Evolutionary conservation across 768 basidiomycete genomes (phyloP), one percentile per base, ranked within the genome.

Genomic region (Macrolepiota albuminosa): DNA sequence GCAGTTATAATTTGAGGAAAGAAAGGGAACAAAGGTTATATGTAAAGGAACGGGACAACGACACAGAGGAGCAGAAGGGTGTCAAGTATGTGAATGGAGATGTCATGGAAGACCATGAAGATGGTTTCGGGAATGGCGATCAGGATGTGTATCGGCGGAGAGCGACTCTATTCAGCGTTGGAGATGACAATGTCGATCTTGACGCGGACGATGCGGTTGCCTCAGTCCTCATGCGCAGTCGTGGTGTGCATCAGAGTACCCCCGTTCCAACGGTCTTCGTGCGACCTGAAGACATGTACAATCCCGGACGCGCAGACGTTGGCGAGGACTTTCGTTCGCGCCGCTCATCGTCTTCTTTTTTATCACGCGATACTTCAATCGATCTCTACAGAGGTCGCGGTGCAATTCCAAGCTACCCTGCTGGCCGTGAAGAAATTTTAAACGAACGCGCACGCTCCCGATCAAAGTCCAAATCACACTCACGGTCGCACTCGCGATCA

Each of bases 241-340:
- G 57, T 40, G 57, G 58, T 33, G 61, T 52, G 34, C 57, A 52
- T 34, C 37, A 39, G 55, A 63, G 57, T 56, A 70, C 56, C 7
- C 49, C 60, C 8, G 64, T 69, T 39, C 69, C 69, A 31, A 68
- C 60, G 2, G 64, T 66, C 26, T 61, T 71, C 9, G 50, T 66
- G 26, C 48, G 61, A 8, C 63, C 58, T 26, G 76, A 76, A 62
- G 81, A 81, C 16, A 83, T 81, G 63, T 84, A 87, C 65, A 84
- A 84, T 70, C 86, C 86, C 64, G 80, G 72, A 10, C 84, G 81
- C 2, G 79, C 85, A 9, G 83, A 84, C 67, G 73, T 84, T 14
- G 82, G 81, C 3, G 81, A 81, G 55, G 83, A 81, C 61, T 81
- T 75, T 58, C 67, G 70, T 66, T 63, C 67, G 50, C 64, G 70